Percentiles rank a stretch among this genome's conserved stretches.
Evolutionary conservation across 495 filamentous ascomycete species (phyloP).

Genomic region (Podospora tetraspora): DNA sequence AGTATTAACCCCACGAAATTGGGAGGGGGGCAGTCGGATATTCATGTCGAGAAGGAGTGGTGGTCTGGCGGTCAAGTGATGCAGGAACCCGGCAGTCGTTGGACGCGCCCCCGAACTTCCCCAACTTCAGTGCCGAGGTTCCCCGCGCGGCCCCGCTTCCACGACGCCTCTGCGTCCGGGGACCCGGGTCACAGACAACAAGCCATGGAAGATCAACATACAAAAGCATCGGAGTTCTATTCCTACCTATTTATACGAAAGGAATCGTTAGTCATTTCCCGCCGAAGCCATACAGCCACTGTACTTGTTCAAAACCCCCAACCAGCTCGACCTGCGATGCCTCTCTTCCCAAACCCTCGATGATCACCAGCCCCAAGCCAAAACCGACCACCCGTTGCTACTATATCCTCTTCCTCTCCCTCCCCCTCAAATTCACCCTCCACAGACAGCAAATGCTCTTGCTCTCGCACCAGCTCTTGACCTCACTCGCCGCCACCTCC

Average conservation of each 20-base stretch:
- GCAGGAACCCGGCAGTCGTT: not conserved
- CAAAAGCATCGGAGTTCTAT: not conserved
- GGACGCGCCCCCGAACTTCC: not conserved
- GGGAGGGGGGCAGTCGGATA: not conserved
- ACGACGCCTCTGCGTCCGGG: not conserved
- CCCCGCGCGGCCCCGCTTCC: not conserved
- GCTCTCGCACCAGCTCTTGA: slow-evolving; percentile 83
- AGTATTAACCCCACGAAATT: not conserved
- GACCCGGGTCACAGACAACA: not conserved
- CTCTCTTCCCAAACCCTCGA: not conserved
- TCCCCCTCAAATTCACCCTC: slow-evolving; percentile 42
- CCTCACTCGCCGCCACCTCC: slow-evolving; percentile 51
- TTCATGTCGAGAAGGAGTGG: not conserved
- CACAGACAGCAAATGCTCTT: slow-evolving; percentile 71
- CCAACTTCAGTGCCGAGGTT: not conserved
- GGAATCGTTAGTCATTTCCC: not conserved
- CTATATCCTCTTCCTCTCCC: slow-evolving; percentile 45
- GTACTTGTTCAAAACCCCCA: not conserved
- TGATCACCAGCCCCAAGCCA: not conserved
- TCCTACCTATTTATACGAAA: not conserved
- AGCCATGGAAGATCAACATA: not conserved
- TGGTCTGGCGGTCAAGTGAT: not conserved
- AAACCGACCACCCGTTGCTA: not conserved
- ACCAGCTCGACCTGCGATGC: not conserved
- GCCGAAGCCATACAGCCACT: not conserved